These are phyloP conservation scores for Dictyostelium discoideum DNA, from an alignment of 78 protist species.

Conservation along the genomic window DNA sequence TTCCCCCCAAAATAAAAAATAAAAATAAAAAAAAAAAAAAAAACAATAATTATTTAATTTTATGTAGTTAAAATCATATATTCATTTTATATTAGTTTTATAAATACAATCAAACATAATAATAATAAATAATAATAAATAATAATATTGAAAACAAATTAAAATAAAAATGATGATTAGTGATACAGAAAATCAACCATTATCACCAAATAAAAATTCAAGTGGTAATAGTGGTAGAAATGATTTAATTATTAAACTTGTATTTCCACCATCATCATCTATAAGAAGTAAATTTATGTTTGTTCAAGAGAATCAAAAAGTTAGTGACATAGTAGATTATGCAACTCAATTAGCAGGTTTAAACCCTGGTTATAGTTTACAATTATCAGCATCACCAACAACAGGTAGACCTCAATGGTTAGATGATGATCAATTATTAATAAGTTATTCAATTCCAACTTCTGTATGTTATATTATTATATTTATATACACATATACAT, in stretches of 20 bases:
- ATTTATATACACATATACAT: no score
- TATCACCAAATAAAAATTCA: background rate
- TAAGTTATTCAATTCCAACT: background rate
- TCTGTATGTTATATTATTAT: conserved; percentile 20
- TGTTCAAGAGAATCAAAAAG: conserved; percentile 37
- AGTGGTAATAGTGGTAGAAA: background rate
- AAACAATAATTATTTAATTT: no score
- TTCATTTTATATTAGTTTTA: background rate
- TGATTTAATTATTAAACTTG: conserved; percentile 42
- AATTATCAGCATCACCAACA: background rate
- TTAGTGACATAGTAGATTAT: conserved; percentile 18
- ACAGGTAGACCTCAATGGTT: conserved; percentile 46
- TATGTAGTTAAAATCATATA: background rate
- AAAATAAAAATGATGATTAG: background rate
- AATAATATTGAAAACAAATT: background rate
- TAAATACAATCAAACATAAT: background rate
- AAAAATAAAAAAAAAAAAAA: no score
- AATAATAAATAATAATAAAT: background rate
- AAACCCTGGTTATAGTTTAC: conserved; percentile 51
- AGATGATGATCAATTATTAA: conserved; percentile 45
- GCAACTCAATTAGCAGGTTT: conserved; percentile 67
- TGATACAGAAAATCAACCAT: background rate
- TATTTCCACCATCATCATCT: conserved; percentile 73
- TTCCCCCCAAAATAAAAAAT: background rate
- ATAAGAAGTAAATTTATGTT: conserved; percentile 18